Base-by-base conservation (phyloP, 768 basidiomycete genomes). In the Hortiboletus flavorubellus region DNA sequence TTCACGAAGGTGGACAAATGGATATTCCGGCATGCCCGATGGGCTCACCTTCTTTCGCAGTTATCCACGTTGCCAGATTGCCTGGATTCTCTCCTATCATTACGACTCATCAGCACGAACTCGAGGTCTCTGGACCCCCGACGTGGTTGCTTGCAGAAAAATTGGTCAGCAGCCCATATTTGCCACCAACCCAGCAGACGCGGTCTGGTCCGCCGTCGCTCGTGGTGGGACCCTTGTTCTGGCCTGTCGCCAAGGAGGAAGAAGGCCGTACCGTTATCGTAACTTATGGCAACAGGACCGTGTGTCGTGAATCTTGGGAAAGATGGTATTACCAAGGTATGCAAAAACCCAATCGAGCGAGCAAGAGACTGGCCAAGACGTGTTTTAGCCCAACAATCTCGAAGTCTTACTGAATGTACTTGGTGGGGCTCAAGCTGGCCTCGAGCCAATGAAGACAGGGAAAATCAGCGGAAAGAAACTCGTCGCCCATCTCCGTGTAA, bases 401-500 rank as follows among this genome's bases (percentile, higher is more conserved):
- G 74, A 80, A 59, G 64, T 78, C n/a, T 62, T 81, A 11, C 70
- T 73, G 0, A 59, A 65, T 30, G 80, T 80, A 2, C 65, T 81
- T 2, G 53, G 61, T 8, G 78, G 72, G 9, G 69, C 80, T 9
- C 39, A 53, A 0, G 68, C 49, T 10, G 78, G 75, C 2, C 59
- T 81, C 30, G 65, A 73, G 43, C 64, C 63, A 55, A 41, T 80
- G 61, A 66, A 64, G 62, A 55, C 57, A 3, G 69, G 73, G 9
- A 52, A 74, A 51, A 68, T 79, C 31, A 78, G 76, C n/a, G 79
- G 74, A 5, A 62, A 56, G 15, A 81, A 81, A 61, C 60, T 81
- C 18, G 69, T 81, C 9, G 74, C 56, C 1, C 73, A 65, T 50
- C 78, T 78, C 16, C 72, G 56, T 40, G 49, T 70, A 48, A 56